Evolutionary conservation across 257 asterid genomes (phyloP).

Genomic region (Fraxinus pennsylvanica): DNA sequence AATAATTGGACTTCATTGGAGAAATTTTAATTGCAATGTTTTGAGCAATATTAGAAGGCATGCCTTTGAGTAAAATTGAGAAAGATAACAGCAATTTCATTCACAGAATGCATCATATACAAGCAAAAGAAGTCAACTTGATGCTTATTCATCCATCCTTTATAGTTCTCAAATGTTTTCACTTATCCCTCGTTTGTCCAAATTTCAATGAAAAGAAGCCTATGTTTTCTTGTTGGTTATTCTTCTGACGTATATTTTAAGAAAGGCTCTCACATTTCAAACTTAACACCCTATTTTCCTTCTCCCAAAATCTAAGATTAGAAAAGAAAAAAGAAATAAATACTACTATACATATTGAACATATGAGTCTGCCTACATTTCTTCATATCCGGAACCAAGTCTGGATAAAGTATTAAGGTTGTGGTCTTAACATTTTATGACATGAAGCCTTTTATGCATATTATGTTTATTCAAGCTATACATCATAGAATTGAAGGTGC

Average conservation of each 20-base stretch:
- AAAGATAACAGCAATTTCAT: neutral
- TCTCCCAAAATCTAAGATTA: neutral
- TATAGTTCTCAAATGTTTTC: neutral
- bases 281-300: neutral
- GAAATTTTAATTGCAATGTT: neutral
- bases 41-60: neutral
- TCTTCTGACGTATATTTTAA: neutral
- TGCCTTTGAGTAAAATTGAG: neutral
- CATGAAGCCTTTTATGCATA: neutral
- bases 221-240: neutral
- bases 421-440: neutral
- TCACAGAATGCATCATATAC: neutral
- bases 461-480: neutral
- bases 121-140: neutral
- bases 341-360: neutral
- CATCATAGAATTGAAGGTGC: neutral
- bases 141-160: neutral
- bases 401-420: neutral
- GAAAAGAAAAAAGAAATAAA: neutral
- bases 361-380: neutral
- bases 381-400: neutral
- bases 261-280: neutral
- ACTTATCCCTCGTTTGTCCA: neutral
- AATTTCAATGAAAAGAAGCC: constrained; percentile 6
- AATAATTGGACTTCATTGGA: neutral